Conservation (phyloP, 2,329 filamentous ascomycete genomes). For the Fusarium tjaetaba region DNA sequence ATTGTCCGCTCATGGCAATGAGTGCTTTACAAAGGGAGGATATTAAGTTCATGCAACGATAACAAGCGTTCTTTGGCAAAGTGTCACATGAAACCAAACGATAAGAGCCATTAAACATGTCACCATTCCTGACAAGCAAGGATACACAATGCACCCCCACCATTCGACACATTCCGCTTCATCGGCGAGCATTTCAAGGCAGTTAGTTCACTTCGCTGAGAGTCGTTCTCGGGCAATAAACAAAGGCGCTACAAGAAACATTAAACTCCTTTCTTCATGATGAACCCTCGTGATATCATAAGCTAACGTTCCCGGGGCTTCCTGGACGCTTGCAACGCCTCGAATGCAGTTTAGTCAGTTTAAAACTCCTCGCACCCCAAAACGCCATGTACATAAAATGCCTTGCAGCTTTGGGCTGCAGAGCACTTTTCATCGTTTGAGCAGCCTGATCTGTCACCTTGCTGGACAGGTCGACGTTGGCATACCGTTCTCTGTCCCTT, state of each 20-base stretch:
- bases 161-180: not conserved
- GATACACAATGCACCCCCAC: not conserved
- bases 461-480: slow-evolving; percentile 35
- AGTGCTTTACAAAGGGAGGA: not conserved
- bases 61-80: not conserved
- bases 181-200: not conserved
- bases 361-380: slow-evolving; percentile 46
- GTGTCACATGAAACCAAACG: not conserved
- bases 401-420: not conserved
- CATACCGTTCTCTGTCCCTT: slow-evolving; percentile 32
- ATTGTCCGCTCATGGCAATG: not conserved
- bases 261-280: slow-evolving; percentile 42
- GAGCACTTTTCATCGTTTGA: slow-evolving; percentile 12
- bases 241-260: slow-evolving; percentile 25
- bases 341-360: slow-evolving; percentile 45
- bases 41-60: not conserved
- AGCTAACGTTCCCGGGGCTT: slow-evolving; percentile 32
- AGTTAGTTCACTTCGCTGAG: not conserved
- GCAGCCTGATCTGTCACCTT: slow-evolving; percentile 24
- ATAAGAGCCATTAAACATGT: slow-evolving; percentile 3
- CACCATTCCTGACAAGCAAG: slow-evolving; percentile 17
- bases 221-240: not conserved
- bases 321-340: slow-evolving; percentile 40
- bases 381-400: slow-evolving; percentile 45
- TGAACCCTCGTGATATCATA: slow-evolving; percentile 40